phyloP scores from a whole-genome alignment of 1,139 yeast species.

The Pneumocystis murina region DNA sequence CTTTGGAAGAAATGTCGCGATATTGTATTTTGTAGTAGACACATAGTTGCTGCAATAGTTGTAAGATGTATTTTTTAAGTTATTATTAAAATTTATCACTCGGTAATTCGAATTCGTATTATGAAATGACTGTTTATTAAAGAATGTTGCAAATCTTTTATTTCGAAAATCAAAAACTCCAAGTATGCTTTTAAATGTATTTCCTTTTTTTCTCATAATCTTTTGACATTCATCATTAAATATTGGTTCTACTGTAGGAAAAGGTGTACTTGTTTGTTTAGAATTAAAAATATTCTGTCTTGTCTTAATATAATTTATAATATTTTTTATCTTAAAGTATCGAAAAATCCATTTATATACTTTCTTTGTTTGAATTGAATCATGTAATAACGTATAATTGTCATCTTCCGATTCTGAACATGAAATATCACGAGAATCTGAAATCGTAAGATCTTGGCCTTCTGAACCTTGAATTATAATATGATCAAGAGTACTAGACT shows the following conservation, averaged over 20 bases:
- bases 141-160: not conserved
- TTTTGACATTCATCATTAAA: not conserved
- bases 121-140: not conserved
- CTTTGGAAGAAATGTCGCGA: slow-evolving; percentile 86
- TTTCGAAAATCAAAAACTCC: not conserved
- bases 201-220: not conserved
- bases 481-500: not conserved
- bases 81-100: slow-evolving; percentile 51
- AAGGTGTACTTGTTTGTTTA: not conserved
- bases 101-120: slow-evolving; percentile 22
- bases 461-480: not conserved
- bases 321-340: not conserved
- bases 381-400: not conserved
- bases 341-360: not conserved
- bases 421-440: not conserved
- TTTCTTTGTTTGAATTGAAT: too few relatives aligned
- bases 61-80: slow-evolving; percentile 36
- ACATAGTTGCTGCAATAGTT: slow-evolving; percentile 72
- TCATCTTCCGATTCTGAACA: not conserved
- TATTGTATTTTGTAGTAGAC: slow-evolving; percentile 90
- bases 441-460: not conserved
- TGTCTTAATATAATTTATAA: not conserved
- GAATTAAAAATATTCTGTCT: not conserved
- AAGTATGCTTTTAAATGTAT: not conserved
- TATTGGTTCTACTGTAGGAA: not conserved